Evolutionary conservation across 768 basidiomycete genomes (phyloP).

Genomic region (Tulasnella sp.): DNA sequence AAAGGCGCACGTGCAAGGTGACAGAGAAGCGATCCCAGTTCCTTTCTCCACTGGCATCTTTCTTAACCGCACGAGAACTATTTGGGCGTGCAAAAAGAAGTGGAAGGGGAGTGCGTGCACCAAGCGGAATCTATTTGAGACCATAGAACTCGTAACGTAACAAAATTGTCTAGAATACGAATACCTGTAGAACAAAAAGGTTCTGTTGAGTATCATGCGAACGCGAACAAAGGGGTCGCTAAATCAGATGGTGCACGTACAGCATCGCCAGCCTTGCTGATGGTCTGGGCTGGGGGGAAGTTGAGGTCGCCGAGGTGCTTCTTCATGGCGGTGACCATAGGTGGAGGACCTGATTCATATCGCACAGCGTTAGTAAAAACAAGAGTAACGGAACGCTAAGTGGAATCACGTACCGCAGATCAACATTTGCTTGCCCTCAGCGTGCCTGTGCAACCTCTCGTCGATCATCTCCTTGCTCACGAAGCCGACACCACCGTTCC

Average conservation of each 20-base stretch:
- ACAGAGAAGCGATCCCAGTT: too few species aligned
- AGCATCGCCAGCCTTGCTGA: constrained; percentile 90
- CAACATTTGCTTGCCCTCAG: constrained; percentile 66
- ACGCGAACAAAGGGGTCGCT: not conserved
- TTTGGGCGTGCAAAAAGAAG: too few species aligned
- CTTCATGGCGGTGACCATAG: constrained; percentile 73
- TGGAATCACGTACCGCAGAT: constrained; percentile 55
- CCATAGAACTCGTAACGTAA: not conserved
- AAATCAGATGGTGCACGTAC: constrained; percentile 27
- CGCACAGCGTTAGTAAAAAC: not conserved
- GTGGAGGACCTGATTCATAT: constrained; percentile 44
- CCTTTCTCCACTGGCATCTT: too few species aligned
- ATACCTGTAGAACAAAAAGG: constrained; percentile 27
- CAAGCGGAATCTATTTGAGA: not conserved
- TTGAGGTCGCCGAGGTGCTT: constrained; percentile 81
- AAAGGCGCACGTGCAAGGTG: not conserved
- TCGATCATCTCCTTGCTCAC: constrained; percentile 88
- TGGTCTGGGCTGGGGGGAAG: constrained; percentile 75
- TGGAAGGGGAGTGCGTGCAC: not conserved
- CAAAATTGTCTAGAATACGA: constrained; percentile 29
- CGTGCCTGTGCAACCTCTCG: constrained; percentile 56
- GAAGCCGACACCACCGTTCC: constrained; percentile 87
- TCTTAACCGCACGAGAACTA: too few species aligned
- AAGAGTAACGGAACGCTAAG: not conserved
- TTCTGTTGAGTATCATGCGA: not conserved